Evolutionary conservation across 2,329 filamentous ascomycete genomes (phyloP), one percentile per base, ranked within the genome.

Genomic region (Exophiala sideris): DNA sequence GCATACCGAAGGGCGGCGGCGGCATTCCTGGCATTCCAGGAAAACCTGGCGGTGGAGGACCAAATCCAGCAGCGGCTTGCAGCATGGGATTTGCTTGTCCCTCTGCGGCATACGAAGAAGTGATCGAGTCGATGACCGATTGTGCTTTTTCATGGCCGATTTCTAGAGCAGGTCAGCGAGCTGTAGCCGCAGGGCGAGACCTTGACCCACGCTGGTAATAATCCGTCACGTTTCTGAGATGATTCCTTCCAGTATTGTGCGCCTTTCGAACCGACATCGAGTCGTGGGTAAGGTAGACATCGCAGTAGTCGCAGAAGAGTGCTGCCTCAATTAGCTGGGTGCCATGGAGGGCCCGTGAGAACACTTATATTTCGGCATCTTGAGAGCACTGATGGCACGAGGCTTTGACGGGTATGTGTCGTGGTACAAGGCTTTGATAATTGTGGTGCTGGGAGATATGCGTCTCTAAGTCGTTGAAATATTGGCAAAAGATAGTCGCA

Each of bases 261-360:
- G 94, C 94, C 78, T 97, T 97, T 67, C 94, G 91, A 75, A 99
- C 94, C 76, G 91, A 96, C 92, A 97, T 97, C 42, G 91, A 96
- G 81, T 99, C 94, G 82, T 99, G 94, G 64, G 94, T 99, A 66
- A 99, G 88, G 82, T 99, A 99, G 73, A 99, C 94, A 87, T 99
- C 94, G 83, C 94, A 99, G 76, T 99, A 99, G 74, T 99, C 94
- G 81, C 81, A 89, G 73, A 89, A 89, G 82, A 88, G 86, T 89
- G 69, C 67, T 73, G 45, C 44, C 53, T 59, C 57, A 64, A 72
- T 77, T 70, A 78, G 71, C 58, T 16, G 40, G 3, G 51, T 9
- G 35, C 18, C 33, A 48, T 20, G 46, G 29, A 21, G 50, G 48
- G 56, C 58, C 42, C 46, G 41, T 21, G 59, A 44, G 56, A 24